Percentiles rank a stretch among this genome's conserved stretches.
Conservation (phyloP, 2,329 filamentous ascomycete genomes). For the Periglandula ipomoeae region DNA sequence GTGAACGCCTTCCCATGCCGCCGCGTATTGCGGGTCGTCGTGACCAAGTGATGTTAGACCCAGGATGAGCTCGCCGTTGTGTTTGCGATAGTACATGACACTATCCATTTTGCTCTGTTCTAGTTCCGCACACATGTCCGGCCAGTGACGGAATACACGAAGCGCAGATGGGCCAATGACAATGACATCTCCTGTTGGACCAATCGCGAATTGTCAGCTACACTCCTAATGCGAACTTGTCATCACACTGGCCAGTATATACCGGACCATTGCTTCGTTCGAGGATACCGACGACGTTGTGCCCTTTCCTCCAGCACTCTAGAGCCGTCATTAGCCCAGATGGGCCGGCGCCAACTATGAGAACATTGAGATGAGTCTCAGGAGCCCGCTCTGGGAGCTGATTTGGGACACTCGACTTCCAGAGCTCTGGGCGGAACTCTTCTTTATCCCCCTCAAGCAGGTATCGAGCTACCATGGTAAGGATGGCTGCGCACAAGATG, state of each 20-base stretch:
- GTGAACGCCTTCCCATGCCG: neutral
- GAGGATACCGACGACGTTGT: slow-evolving; percentile 11
- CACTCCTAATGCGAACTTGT: neutral
- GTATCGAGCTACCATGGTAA: neutral
- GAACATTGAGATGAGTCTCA: slow-evolving; percentile 7
- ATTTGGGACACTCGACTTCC: neutral
- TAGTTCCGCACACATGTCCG: slow-evolving; percentile 4
- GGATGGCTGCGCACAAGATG: too few relatives aligned
- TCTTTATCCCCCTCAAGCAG: neutral
- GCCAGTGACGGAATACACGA: slow-evolving; percentile 7
- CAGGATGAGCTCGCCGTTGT: slow-evolving; percentile 4
- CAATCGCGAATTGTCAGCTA: neutral
- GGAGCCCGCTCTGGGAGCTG: neutral
- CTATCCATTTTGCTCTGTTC: slow-evolving; percentile 1
- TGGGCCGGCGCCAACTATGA: slow-evolving; percentile 11
- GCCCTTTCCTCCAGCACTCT: slow-evolving; percentile 12
- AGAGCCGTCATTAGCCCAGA: slow-evolving; percentile 9
- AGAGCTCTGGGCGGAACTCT: neutral
- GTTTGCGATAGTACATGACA: neutral
- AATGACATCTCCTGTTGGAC: slow-evolving; percentile 5
- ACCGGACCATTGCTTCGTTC: slow-evolving; percentile 6
- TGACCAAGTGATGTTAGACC: slow-evolving; percentile 1
- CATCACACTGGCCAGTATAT: neutral
- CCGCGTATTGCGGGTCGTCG: slow-evolving; percentile 3
- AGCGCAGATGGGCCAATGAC: slow-evolving; percentile 6